Percentiles rank a stretch among this genome's conserved stretches.
These are phyloP conservation scores for Hortaea sp. DNA, from an alignment of 2,329 filamentous ascomycete species.

Conservation along the genomic window DNA sequence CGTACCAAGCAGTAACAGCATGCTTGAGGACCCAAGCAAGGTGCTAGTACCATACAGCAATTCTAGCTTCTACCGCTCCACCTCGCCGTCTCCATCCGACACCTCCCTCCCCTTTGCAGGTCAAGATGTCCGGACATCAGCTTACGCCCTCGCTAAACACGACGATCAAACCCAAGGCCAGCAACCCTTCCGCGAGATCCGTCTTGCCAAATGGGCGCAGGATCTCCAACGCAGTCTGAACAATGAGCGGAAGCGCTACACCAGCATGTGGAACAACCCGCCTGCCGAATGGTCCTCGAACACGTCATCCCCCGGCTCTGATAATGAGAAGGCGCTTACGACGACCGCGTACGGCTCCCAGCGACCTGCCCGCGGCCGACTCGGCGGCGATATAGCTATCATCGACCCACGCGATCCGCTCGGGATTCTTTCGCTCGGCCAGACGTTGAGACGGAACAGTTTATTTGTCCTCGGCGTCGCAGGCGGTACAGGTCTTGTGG, in stretches of 20 bases:
- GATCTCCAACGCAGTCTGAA: constrained; percentile 68
- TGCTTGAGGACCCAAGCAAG: constrained; percentile 20
- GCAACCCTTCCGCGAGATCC: constrained; percentile 56
- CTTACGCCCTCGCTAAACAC: constrained; percentile 47
- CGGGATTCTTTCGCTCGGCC: constrained; percentile 59
- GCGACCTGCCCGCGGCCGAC: constrained; percentile 19
- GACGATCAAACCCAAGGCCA: constrained; percentile 37
- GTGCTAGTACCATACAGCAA: constrained; percentile 20
- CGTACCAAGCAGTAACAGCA: constrained; percentile 15
- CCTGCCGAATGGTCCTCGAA: constrained; percentile 46
- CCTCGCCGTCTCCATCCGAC: constrained; percentile 20
- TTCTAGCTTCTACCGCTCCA: constrained; percentile 24
- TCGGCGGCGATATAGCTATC: constrained; percentile 26
- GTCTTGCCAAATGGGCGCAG: constrained; percentile 70
- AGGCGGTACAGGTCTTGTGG: constrained; percentile 63
- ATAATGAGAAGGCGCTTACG: constrained; percentile 29
- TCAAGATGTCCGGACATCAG: constrained; percentile 6
- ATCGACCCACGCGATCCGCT: constrained; percentile 63
- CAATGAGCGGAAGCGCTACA: constrained; percentile 61
- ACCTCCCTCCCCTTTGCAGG: constrained; percentile 13
- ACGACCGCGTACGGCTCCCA: constrained; percentile 11
- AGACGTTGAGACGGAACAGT: constrained; percentile 48
- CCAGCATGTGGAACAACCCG: constrained; percentile 40
- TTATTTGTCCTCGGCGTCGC: constrained; percentile 63
- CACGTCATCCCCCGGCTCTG: constrained; percentile 29